phyloP scores from a whole-genome alignment of 1,284 basidiomycete genomes.

The Gomphus bonarii region DNA sequence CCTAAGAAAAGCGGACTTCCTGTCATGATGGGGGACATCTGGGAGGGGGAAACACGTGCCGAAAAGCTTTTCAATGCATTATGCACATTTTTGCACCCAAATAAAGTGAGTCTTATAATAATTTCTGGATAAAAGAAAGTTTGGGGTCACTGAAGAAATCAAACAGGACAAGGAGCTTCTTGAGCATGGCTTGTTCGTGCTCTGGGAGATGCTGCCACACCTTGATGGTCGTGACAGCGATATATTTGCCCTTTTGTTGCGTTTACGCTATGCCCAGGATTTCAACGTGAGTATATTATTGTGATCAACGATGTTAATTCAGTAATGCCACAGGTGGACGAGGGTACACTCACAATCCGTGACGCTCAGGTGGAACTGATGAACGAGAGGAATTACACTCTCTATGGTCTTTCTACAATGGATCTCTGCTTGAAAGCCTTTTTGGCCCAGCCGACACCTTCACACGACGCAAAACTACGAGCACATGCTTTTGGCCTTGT shows the following conservation, averaged over 20 bases:
- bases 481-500: slow-evolving; percentile 74
- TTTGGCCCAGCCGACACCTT: slow-evolving; percentile 37
- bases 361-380: slow-evolving; percentile 38
- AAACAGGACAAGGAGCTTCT: slow-evolving; percentile 50
- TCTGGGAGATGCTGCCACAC: slow-evolving; percentile 64
- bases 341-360: slow-evolving; percentile 70
- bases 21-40: slow-evolving; percentile 27
- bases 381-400: slow-evolving; percentile 59
- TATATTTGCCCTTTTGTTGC: slow-evolving; percentile 52
- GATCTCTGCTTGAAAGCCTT: slow-evolving; percentile 60
- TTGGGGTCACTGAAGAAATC: background rate
- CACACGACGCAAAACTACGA: slow-evolving; percentile 40
- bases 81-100: slow-evolving; percentile 44
- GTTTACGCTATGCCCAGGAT: slow-evolving; percentile 57
- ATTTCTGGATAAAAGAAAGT: background rate
- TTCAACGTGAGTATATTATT: slow-evolving; percentile 38
- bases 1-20: background rate
- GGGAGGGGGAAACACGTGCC: slow-evolving; percentile 57
- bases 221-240: slow-evolving; percentile 67
- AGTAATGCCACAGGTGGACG: slow-evolving; percentile 47
- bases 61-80: slow-evolving; percentile 55
- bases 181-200: slow-evolving; percentile 61
- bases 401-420: slow-evolving; percentile 74
- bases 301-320: slow-evolving; percentile 11
- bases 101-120: slow-evolving; percentile 34